These are phyloP conservation scores for Fusarium haematococcum DNA, from an alignment of 2,329 filamentous ascomycete species.

Conservation along the genomic window DNA sequence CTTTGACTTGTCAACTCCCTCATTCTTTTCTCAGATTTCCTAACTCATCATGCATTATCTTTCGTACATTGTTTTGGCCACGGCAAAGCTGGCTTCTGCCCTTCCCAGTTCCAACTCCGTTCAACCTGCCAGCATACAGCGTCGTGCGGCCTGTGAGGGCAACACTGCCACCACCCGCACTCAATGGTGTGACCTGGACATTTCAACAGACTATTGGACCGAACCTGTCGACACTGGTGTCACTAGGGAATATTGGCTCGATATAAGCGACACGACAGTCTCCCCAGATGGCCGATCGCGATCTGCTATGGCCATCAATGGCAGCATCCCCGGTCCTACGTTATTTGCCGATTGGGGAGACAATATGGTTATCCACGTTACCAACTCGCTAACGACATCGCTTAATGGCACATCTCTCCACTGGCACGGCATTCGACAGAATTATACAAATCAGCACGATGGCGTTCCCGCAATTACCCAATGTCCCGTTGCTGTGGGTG, in stretches of 20 bases:
- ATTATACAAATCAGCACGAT: conserved; percentile 70
- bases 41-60: not conserved
- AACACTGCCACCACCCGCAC: conserved; percentile 47
- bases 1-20: not conserved
- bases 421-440: conserved; percentile 73
- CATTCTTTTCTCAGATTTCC: not conserved
- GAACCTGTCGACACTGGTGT: conserved; percentile 60
- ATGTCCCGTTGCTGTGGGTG: conserved; percentile 65
- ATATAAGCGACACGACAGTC: conserved; percentile 53
- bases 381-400: conserved; percentile 56
- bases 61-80: not conserved
- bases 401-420: conserved; percentile 66
- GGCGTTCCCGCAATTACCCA: conserved; percentile 66
- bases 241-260: conserved; percentile 62
- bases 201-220: conserved; percentile 60
- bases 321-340: conserved; percentile 69
- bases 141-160: conserved; percentile 10
- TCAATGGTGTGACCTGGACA: conserved; percentile 61
- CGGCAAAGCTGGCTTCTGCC: not conserved
- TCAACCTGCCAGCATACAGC: not conserved
- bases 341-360: conserved; percentile 66
- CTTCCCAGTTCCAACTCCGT: not conserved
- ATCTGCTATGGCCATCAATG: conserved; percentile 63
- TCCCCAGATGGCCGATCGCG: conserved; percentile 60
- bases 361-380: conserved; percentile 64